Evolutionary conservation across 768 basidiomycete genomes (phyloP).

Genomic region (Kondoa subrosea): DNA sequence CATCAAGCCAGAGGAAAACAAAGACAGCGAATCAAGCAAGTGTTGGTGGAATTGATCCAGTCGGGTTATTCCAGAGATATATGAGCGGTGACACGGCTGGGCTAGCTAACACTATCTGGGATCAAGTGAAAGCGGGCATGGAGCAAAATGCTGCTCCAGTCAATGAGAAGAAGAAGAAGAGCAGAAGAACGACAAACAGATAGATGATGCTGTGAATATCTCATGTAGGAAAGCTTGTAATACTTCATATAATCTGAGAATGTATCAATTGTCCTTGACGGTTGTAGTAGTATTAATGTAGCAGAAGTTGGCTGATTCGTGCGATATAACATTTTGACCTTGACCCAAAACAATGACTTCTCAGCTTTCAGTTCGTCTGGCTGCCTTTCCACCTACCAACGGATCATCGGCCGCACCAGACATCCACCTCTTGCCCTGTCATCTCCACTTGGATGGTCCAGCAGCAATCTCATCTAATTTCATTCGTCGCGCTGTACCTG

Average conservation of each 20-base stretch:
- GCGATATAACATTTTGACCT: too few species aligned
- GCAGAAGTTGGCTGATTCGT: too few species aligned
- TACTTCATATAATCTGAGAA: too few species aligned
- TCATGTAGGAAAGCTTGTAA: too few species aligned
- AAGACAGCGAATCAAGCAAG: neutral
- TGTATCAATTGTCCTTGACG: too few species aligned
- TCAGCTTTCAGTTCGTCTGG: neutral
- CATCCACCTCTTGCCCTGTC: slow-evolving; percentile 5
- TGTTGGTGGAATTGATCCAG: neutral
- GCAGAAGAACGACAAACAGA: too few species aligned
- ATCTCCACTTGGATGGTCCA: neutral
- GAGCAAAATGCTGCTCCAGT: neutral
- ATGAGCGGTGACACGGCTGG: neutral
- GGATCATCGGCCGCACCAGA: too few species aligned
- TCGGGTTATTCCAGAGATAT: neutral
- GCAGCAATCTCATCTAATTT: neutral
- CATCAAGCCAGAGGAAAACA: neutral
- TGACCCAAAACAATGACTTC: too few species aligned
- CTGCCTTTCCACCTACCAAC: neutral
- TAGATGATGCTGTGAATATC: too few species aligned
- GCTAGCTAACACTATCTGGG: neutral
- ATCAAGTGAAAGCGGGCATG: neutral
- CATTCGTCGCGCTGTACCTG: neutral
- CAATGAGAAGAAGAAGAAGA: neutral
- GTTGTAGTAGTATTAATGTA: too few species aligned